These are phyloP conservation scores for Aphanocladium album DNA, from an alignment of 2,329 filamentous ascomycete genomes.

Conservation along the genomic window DNA sequence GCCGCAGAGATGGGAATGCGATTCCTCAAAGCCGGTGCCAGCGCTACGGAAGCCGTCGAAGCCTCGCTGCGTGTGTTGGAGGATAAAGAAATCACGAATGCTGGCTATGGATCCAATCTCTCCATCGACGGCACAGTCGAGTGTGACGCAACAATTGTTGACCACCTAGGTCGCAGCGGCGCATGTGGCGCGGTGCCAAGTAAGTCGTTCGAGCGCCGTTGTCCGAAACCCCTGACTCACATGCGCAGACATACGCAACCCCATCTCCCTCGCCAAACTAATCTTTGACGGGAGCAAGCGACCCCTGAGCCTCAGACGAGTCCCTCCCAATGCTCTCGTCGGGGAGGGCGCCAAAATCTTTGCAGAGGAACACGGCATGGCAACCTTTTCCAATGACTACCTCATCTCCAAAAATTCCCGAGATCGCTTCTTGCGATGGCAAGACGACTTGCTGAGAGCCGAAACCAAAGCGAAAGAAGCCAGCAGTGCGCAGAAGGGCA, in stretches of 20 bases:
- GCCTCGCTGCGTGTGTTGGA: slow-evolving; percentile 83
- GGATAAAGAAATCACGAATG: slow-evolving; percentile 93
- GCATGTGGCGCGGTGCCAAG: slow-evolving; percentile 87
- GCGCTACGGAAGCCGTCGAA: slow-evolving; percentile 84
- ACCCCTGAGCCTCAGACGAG: slow-evolving; percentile 75
- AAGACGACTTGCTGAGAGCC: slow-evolving; percentile 62
- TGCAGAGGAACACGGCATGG: slow-evolving; percentile 71
- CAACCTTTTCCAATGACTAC: slow-evolving; percentile 65
- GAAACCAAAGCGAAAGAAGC: slow-evolving; percentile 39
- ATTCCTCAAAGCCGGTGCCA: slow-evolving; percentile 70
- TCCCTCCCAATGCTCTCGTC: slow-evolving; percentile 88
- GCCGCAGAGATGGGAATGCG: slow-evolving; percentile 81
- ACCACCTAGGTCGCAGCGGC: slow-evolving; percentile 85
- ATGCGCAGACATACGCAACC: slow-evolving; percentile 76
- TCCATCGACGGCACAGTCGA: slow-evolving; percentile 87
- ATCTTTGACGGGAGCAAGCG: slow-evolving; percentile 74
- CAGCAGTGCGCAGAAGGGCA: slow-evolving; percentile 16
- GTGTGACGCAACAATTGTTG: slow-evolving; percentile 89
- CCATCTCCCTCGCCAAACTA: slow-evolving; percentile 77
- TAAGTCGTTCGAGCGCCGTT: slow-evolving; percentile 43
- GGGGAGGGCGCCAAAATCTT: slow-evolving; percentile 83
- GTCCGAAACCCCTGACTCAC: slow-evolving; percentile 16
- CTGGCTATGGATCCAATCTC: slow-evolving; percentile 92
- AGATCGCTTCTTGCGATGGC: slow-evolving; percentile 77
- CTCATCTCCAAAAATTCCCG: slow-evolving; percentile 75